Percentiles rank a stretch among this genome's conserved stretches.
These are phyloP conservation scores for Pseudocercospora cruenta DNA, from an alignment of 2,329 filamentous ascomycete species.

Conservation along the genomic window DNA sequence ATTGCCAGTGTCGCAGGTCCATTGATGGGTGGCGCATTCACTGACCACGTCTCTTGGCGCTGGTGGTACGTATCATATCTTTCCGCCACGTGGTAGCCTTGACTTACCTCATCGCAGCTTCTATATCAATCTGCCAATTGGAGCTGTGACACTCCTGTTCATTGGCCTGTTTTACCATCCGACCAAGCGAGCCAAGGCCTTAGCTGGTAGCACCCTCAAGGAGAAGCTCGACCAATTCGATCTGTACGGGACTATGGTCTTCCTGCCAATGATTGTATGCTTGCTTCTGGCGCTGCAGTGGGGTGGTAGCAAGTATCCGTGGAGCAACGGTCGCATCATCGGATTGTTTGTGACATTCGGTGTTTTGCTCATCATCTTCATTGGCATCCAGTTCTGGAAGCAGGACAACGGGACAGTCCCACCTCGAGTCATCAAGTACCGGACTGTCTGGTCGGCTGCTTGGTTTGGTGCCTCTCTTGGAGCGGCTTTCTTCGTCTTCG, in stretches of 20 bases:
- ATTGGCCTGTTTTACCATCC: slow-evolving; percentile 42
- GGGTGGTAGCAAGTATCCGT: slow-evolving; percentile 53
- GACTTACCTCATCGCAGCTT: neutral
- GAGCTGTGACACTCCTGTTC: slow-evolving; percentile 45
- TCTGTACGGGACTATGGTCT: slow-evolving; percentile 50
- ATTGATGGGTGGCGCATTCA: slow-evolving; percentile 42
- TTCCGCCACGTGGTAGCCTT: neutral
- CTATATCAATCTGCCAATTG: slow-evolving; percentile 59
- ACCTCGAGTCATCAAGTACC: slow-evolving; percentile 50
- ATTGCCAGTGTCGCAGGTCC: slow-evolving; percentile 54
- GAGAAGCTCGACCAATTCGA: slow-evolving; percentile 51
- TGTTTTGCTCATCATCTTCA: slow-evolving; percentile 48
- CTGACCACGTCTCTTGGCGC: slow-evolving; percentile 38
- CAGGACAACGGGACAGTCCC: slow-evolving; percentile 50
- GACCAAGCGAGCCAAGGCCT: slow-evolving; percentile 34
- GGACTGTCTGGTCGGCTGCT: slow-evolving; percentile 43
- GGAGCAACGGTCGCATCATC: slow-evolving; percentile 51
- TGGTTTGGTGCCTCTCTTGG: slow-evolving; percentile 42
- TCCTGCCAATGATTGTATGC: slow-evolving; percentile 54
- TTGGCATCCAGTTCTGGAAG: slow-evolving; percentile 49
- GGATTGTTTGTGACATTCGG: slow-evolving; percentile 50
- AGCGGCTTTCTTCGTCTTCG: slow-evolving; percentile 45
- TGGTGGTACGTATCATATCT: slow-evolving; percentile 25
- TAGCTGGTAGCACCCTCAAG: slow-evolving; percentile 40
- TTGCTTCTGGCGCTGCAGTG: slow-evolving; percentile 56